Conservation (phyloP, 371 early-diverging fungal genomes). For the Mucor saturninus region DNA sequence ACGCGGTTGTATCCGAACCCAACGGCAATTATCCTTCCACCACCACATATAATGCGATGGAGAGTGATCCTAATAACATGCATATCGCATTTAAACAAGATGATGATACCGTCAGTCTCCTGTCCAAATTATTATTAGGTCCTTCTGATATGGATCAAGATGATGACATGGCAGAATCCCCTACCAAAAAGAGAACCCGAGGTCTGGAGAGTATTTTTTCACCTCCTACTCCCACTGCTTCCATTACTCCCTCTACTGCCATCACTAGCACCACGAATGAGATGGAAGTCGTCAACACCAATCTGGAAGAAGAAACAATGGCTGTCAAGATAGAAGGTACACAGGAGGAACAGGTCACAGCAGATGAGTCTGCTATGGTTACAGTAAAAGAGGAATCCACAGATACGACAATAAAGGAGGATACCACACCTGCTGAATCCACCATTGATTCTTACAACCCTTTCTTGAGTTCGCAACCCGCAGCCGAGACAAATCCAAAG, state of each 20-base stretch:
- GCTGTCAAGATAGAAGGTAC: no score
- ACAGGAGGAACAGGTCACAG: no score
- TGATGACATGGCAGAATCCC: background rate
- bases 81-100: background rate
- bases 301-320: no score
- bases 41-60: background rate
- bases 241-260: background rate
- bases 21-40: background rate
- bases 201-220: background rate
- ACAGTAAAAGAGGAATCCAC: no score
- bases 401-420: no score
- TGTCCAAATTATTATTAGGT: background rate
- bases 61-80: background rate
- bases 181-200: background rate
- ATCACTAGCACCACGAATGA: no score
- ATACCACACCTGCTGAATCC: background rate
- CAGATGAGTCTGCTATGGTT: no score
- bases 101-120: background rate
- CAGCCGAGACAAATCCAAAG: background rate
- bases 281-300: no score
- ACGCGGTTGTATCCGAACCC: background rate
- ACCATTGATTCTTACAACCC: background rate
- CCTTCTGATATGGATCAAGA: background rate
- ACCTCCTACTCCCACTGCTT: background rate
- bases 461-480: background rate